A percentile compares a stretch with the other conserved stretches of the same genome.
phyloP scores from a whole-genome alignment of 176 grass and related monocot genomes.

The Aegilops sharonensis region DNA sequence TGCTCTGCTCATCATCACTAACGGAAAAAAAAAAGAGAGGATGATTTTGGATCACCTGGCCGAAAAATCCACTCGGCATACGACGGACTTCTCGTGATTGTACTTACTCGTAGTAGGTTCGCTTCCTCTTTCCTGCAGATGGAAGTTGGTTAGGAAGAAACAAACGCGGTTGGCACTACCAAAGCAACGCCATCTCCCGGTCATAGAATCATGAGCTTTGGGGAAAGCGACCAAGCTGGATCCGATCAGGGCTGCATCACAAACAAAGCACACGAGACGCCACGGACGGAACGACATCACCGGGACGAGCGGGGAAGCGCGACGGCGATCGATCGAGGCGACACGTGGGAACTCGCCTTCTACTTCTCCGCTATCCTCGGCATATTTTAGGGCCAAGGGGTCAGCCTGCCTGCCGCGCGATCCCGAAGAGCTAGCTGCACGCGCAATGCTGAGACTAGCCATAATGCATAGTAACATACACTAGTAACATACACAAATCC shows the following conservation, averaged over 20 bases:
- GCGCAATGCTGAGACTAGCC: no score
- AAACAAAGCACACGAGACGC: background rate
- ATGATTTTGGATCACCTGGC: background rate
- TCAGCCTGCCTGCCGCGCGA: no score
- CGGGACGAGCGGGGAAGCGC: background rate
- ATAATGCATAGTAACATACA: no score
- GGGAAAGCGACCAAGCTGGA: background rate
- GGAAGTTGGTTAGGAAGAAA: background rate
- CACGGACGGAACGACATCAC: background rate
- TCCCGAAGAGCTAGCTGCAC: no score
- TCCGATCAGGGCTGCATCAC: background rate
- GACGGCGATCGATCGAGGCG: background rate
- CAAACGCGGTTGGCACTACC: background rate
- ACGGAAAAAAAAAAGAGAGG: background rate
- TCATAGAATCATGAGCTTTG: background rate
- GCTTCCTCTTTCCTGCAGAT: background rate
- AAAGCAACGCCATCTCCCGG: background rate
- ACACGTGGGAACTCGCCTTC: background rate
- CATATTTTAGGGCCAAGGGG: background rate
- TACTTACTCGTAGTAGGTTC: background rate
- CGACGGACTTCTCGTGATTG: background rate
- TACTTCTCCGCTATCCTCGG: background rate
- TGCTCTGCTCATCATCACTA: background rate
- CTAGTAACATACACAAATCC: no score
- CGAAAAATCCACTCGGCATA: no score